A percentile compares a stretch with the other conserved stretches of the same genome.
These are phyloP conservation scores for Mycena leptocephala DNA, from an alignment of 768 basidiomycete species.

Conservation along the genomic window DNA sequence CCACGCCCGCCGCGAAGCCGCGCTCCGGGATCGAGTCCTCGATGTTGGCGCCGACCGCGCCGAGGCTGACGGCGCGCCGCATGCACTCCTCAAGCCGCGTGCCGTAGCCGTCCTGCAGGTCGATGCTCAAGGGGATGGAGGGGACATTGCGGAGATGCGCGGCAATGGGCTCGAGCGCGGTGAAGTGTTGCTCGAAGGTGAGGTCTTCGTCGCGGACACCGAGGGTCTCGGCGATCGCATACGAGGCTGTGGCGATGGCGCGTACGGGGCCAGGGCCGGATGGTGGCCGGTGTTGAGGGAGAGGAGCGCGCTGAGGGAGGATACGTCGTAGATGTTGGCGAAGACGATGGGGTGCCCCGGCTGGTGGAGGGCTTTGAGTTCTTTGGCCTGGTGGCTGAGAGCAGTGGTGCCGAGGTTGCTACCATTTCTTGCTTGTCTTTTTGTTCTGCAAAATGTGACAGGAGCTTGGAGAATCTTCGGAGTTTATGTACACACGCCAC, in stretches of 20 bases:
- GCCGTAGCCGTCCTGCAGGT: not conserved
- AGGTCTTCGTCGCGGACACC: not conserved
- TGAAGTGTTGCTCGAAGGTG: not conserved
- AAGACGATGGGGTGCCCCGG: conserved; percentile 10
- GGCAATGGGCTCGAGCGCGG: not conserved
- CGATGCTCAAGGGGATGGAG: not conserved
- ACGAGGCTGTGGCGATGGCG: not conserved
- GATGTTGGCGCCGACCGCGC: not conserved
- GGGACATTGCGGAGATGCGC: not conserved
- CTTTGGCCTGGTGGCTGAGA: not conserved
- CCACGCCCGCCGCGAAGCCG: not conserved
- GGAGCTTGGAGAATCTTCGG: too few relatives aligned
- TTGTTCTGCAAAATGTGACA: too few relatives aligned
- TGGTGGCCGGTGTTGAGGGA: too few relatives aligned
- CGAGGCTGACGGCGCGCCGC: not conserved
- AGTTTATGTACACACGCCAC: too few relatives aligned
- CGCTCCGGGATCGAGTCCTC: not conserved
- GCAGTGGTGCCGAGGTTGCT: not conserved
- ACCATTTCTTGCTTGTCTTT: not conserved
- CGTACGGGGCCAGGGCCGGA: not conserved
- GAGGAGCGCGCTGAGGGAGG: not conserved
- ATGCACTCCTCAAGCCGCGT: not conserved
- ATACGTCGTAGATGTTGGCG: conserved; percentile 11
- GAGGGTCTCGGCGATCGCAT: not conserved
- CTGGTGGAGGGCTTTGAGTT: conserved; percentile 3